These are phyloP conservation scores for Pontederia crassipes DNA, from an alignment of 176 grass and related monocot species.

Conservation along the genomic window DNA sequence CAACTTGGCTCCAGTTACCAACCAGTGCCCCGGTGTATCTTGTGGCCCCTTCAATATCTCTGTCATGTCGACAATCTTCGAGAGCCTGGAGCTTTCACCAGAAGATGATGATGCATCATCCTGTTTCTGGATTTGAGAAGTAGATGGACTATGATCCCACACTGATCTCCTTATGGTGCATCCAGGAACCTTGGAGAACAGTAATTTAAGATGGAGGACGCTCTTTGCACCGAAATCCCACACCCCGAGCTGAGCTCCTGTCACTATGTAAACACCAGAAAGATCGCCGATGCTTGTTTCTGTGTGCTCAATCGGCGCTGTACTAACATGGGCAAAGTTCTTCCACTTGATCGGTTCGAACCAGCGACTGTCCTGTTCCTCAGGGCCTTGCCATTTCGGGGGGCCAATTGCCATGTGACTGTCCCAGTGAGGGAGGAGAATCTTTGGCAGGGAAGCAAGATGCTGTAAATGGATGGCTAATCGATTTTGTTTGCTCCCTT, in stretches of 20 bases:
- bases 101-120: conserved; percentile 73
- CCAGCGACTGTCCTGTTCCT: conserved; percentile 99
- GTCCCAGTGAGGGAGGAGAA: conserved; percentile 89
- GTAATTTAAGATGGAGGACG: conserved; percentile 79
- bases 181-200: conserved; percentile 91
- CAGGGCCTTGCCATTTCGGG: conserved; percentile 93
- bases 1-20: conserved; percentile 92
- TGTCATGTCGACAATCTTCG: conserved; percentile 79
- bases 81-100: conserved; percentile 58
- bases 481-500: conserved; percentile 85
- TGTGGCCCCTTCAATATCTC: conserved; percentile 73
- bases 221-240: conserved; percentile 94
- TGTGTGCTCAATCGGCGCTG: conserved; percentile 73
- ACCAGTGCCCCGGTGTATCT: conserved; percentile 90
- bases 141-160: conserved; percentile 87
- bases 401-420: conserved; percentile 80
- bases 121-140: conserved; percentile 18
- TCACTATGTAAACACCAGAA: conserved; percentile 90
- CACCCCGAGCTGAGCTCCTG: conserved; percentile 88
- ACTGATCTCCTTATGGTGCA: conserved; percentile 97
- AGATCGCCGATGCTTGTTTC: conserved; percentile 85
- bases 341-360: conserved; percentile 98
- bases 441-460: conserved; percentile 80
- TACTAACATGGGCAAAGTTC: conserved; percentile 93
- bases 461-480: conserved; percentile 85